Conservation (phyloP, 257 asterid genomes). For the Voacanga thouarsii region DNA sequence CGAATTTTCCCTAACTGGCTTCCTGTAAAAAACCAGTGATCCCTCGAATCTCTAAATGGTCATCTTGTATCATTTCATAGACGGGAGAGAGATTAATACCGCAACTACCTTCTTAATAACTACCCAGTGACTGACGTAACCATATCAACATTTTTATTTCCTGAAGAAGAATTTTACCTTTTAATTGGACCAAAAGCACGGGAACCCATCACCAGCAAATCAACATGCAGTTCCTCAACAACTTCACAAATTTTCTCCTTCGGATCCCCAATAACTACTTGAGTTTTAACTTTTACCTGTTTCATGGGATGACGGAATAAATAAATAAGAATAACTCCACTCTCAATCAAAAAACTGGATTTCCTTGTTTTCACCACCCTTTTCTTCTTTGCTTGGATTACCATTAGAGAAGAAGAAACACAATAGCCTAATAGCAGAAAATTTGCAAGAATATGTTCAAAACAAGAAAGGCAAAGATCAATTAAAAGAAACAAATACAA, state of each 20-base stretch:
- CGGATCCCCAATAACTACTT: constrained; percentile 46
- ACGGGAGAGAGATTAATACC: not conserved
- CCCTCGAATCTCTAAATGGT: not conserved
- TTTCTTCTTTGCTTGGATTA: not conserved
- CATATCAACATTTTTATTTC: not conserved
- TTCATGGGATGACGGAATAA: not conserved
- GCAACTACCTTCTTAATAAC: constrained; percentile 1
- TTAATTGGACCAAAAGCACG: constrained; percentile 50
- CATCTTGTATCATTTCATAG: not conserved
- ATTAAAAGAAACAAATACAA: not conserved
- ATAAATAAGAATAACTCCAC: constrained; percentile 3
- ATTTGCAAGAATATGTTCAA: not conserved
- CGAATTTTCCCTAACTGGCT: not conserved
- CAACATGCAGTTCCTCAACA: constrained; percentile 45
- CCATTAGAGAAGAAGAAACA: not conserved
- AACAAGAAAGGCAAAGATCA: not conserved
- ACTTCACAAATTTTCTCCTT: constrained; percentile 51
- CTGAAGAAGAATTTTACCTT: constrained; percentile 25
- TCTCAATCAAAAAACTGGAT: not conserved
- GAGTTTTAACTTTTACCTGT: constrained; percentile 35
- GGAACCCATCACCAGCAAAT: constrained; percentile 44
- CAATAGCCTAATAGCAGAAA: not conserved
- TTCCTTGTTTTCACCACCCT: not conserved
- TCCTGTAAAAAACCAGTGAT: not conserved
- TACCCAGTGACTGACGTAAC: not conserved